Percentiles rank a stretch among this genome's conserved stretches.
phyloP scores from a whole-genome alignment of 345 rosid genomes.

The Linum trigynum region DNA sequence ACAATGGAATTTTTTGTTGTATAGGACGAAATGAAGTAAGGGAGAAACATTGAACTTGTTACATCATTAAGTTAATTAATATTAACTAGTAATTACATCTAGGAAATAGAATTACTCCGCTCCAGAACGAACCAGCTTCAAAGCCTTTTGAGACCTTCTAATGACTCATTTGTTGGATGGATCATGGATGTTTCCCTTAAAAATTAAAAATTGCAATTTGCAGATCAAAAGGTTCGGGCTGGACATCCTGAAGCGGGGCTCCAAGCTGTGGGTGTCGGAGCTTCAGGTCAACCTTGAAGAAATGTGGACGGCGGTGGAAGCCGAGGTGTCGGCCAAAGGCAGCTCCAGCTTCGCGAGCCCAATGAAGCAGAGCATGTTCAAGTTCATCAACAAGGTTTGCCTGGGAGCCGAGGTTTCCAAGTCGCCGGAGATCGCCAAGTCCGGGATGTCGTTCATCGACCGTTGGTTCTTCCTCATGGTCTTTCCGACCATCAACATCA shows the following conservation, averaged over 20 bases:
- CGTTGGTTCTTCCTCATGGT: constrained; percentile 60
- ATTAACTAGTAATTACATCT: too few species aligned
- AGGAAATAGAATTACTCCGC: too few species aligned
- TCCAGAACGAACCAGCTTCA: too few species aligned
- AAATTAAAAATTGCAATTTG: too few species aligned
- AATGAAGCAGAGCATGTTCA: constrained; percentile 49
- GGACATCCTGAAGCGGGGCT: constrained; percentile 61
- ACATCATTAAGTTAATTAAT: too few species aligned
- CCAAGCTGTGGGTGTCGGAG: constrained; percentile 48
- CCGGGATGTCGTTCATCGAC: constrained; percentile 41
- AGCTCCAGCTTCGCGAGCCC: constrained; percentile 28
- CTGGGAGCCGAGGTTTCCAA: constrained; percentile 56
- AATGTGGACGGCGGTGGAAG: constrained; percentile 45
- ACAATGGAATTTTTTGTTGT: too few species aligned
- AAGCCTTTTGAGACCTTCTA: too few species aligned
- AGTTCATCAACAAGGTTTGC: constrained; percentile 44
- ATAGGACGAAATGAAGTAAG: too few species aligned
- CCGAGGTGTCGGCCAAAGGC: constrained; percentile 31
- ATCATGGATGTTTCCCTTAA: too few species aligned
- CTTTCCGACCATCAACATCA: constrained; percentile 42
- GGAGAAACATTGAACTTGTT: too few species aligned
- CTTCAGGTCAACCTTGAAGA: constrained; percentile 40
- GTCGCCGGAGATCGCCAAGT: constrained; percentile 32
- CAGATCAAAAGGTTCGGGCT: constrained; percentile 52
- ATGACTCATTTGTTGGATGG: too few species aligned